Evolutionary conservation across 2,329 filamentous ascomycete genomes (phyloP).

Genomic region (Exophiala phaeomuriformis): DNA sequence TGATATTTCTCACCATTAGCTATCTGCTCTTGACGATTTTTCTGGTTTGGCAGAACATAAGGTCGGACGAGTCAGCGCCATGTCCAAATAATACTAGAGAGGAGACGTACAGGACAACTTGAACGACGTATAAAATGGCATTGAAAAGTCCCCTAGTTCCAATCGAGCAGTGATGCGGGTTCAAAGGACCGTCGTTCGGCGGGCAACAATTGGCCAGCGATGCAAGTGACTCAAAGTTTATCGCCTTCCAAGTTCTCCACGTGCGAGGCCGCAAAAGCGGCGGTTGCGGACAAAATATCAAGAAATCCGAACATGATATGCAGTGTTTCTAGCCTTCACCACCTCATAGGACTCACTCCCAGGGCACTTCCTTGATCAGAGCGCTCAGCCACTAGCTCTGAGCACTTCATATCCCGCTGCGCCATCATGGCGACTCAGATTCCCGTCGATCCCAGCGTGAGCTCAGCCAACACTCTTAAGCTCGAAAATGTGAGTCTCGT

Average conservation of each 20-base stretch:
- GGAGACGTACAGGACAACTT: no score
- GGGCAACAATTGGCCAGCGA: no score
- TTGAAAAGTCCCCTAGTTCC: no score
- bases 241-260: not conserved
- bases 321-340: not conserved
- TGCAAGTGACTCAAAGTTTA: not conserved
- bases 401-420: not conserved
- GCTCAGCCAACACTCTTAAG: conserved; percentile 56
- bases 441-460: conserved; percentile 49
- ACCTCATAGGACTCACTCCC: not conserved
- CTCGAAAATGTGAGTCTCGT: conserved; percentile 49
- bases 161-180: no score
- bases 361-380: not conserved
- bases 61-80: no score
- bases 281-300: conserved; percentile 1
- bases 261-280: not conserved
- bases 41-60: no score
- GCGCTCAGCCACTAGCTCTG: not conserved
- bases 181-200: no score
- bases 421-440: conserved; percentile 47
- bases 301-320: not conserved
- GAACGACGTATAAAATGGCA: no score
- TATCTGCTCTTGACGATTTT: no score
- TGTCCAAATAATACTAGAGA: no score
- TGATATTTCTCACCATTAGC: no score